phyloP scores from a whole-genome alignment of 345 rosid species.

The Hibiscus syriacus region DNA sequence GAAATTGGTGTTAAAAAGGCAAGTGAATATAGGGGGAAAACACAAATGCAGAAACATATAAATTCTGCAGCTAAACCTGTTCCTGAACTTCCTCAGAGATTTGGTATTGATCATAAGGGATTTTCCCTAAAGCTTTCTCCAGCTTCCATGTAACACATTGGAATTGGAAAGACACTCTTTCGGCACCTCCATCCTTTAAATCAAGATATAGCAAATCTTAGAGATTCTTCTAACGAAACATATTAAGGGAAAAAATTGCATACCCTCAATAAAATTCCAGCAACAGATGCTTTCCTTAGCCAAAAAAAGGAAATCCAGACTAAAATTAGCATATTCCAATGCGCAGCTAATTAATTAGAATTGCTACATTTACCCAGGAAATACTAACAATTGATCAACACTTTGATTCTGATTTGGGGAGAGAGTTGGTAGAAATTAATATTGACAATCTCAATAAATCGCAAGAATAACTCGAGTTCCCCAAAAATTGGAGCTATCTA shows the following conservation, averaged over 20 bases:
- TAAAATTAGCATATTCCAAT: too few species aligned
- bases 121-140: conserved; percentile 62
- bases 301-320: too few species aligned
- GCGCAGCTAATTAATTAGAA: too few species aligned
- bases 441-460: too few species aligned
- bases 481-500: too few species aligned
- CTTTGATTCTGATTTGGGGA: too few species aligned
- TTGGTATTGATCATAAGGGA: conserved; percentile 61
- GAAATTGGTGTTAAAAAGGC: not conserved
- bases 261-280: conserved; percentile 5
- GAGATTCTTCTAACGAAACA: conserved; percentile 5
- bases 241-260: conserved; percentile 1
- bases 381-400: too few species aligned
- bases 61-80: conserved; percentile 39
- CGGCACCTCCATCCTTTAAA: conserved; percentile 64
- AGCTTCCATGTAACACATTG: conserved; percentile 77
- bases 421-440: too few species aligned
- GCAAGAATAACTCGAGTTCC: too few species aligned
- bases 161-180: conserved; percentile 65
- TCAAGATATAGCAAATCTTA: conserved; percentile 32
- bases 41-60: not conserved
- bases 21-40: not conserved
- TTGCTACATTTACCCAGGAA: too few species aligned
- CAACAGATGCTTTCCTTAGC: too few species aligned
- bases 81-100: conserved; percentile 82